These are phyloP conservation scores for Fusarium guadeloupense DNA, from an alignment of 2,329 filamentous ascomycete species.

Conservation along the genomic window DNA sequence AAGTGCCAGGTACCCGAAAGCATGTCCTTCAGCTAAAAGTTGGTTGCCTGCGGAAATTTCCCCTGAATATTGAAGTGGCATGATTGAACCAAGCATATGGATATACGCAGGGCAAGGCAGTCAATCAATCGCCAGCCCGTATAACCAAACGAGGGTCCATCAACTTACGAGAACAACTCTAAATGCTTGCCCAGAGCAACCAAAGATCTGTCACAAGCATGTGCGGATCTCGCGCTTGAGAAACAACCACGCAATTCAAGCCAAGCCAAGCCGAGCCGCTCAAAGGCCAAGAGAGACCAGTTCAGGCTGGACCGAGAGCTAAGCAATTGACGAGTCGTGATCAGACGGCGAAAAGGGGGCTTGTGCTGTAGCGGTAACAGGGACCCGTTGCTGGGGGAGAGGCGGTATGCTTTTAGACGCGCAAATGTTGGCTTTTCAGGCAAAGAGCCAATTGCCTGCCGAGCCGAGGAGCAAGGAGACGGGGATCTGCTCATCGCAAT, in stretches of 20 bases:
- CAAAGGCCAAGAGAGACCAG: slow-evolving; percentile 12
- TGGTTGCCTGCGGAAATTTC: not conserved
- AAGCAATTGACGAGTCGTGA: slow-evolving; percentile 5
- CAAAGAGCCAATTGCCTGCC: slow-evolving; percentile 1
- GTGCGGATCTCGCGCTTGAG: not conserved
- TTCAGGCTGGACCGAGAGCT: not conserved
- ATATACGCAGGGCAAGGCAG: not conserved
- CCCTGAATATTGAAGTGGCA: not conserved
- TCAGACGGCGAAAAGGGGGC: slow-evolving; percentile 20
- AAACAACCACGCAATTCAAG: not conserved
- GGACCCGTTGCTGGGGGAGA: slow-evolving; percentile 16
- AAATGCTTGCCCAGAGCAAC: not conserved
- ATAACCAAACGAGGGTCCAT: not conserved
- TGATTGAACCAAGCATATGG: not conserved
- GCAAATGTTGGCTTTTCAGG: slow-evolving; percentile 1
- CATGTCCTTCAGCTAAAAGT: slow-evolving; percentile 16
- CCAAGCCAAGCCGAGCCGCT: not conserved
- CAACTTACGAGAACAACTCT: slow-evolving; percentile 6
- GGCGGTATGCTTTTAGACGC: slow-evolving; percentile 11
- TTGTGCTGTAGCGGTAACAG: not conserved
- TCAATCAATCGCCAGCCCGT: too few relatives aligned
- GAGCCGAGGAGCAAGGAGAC: slow-evolving; percentile 15
- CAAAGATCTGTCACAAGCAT: not conserved
- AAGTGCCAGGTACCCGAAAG: slow-evolving; percentile 39
- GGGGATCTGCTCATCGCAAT: slow-evolving; percentile 35